A percentile compares a stretch with the other conserved stretches of the same genome.
phyloP scores from a whole-genome alignment of 306 rosid genomes.

The Fragaria ananassa region DNA sequence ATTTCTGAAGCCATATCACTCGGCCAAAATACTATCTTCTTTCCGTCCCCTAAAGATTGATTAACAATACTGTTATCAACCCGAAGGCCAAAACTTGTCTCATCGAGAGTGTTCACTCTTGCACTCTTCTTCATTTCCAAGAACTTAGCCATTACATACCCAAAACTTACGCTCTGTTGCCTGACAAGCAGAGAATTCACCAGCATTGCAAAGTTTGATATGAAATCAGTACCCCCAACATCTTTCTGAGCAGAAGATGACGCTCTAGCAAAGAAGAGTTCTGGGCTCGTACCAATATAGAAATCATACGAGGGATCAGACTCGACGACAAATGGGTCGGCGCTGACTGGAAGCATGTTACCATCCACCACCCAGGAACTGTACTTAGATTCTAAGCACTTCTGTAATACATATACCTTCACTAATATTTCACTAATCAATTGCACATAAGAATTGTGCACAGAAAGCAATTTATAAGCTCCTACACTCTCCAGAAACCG shows the following conservation, averaged over 20 bases:
- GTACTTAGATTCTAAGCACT: constrained; percentile 55
- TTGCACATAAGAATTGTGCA: constrained; percentile 36
- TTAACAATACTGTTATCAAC: constrained; percentile 28
- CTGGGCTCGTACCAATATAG: constrained; percentile 45
- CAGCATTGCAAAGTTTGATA: constrained; percentile 35
- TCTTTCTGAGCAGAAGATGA: constrained; percentile 45
- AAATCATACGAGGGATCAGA: constrained; percentile 39
- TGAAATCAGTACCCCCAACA: constrained; percentile 42
- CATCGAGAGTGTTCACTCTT: constrained; percentile 30
- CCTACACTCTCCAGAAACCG: constrained; percentile 45
- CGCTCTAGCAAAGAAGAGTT: constrained; percentile 48
- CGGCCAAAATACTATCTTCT: constrained; percentile 64
- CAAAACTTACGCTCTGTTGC: constrained; percentile 41
- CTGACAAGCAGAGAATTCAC: constrained; percentile 40
- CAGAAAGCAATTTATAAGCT: constrained; percentile 35
- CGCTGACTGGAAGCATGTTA: constrained; percentile 49
- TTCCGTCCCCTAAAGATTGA: constrained; percentile 40
- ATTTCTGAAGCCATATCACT: constrained; percentile 35
- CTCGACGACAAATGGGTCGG: constrained; percentile 31
- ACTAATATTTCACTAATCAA: constrained; percentile 43
- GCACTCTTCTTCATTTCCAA: constrained; percentile 28
- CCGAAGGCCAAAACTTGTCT: constrained; percentile 34
- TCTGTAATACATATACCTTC: constrained; percentile 47
- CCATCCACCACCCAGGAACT: constrained; percentile 62
- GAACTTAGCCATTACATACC: constrained; percentile 29